Conservation (phyloP, 169 alveolate species). For the Eimeria acervulina region DNA sequence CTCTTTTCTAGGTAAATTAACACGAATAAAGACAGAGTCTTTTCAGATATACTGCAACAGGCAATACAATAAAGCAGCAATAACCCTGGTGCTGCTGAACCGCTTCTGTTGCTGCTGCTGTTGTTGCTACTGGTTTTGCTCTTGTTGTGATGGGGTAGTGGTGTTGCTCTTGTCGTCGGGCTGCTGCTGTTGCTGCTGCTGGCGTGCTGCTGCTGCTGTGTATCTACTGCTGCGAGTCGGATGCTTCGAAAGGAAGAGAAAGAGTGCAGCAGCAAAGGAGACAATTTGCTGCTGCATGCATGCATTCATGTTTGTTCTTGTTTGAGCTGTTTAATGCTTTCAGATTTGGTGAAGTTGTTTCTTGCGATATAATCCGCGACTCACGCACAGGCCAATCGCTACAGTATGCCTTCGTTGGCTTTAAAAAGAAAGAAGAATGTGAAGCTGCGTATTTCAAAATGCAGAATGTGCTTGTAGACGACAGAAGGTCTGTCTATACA, state of each 20-base stretch:
- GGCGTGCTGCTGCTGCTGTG: too few relatives aligned
- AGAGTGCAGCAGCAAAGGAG: too few relatives aligned
- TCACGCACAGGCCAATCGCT: conserved; percentile 98
- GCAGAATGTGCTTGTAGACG: conserved; percentile 98
- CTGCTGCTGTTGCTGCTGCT: neutral
- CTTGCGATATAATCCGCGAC: conserved; percentile 98
- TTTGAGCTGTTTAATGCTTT: conserved; percentile 61
- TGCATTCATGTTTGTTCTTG: neutral
- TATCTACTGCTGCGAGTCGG: neutral
- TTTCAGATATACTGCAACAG: neutral
- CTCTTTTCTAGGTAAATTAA: conserved; percentile 91
- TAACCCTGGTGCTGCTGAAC: too few relatives aligned
- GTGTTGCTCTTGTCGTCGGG: neutral
- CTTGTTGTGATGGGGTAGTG: neutral
- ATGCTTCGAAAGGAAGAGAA: neutral
- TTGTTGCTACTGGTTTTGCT: conserved; percentile 9
- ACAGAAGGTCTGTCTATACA: too few relatives aligned
- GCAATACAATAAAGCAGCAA: too few relatives aligned
- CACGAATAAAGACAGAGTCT: neutral
- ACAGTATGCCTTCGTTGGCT: conserved; percentile 99
- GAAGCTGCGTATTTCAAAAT: conserved; percentile 98
- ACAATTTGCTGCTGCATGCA: too few relatives aligned
- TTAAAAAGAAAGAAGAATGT: conserved; percentile 97
- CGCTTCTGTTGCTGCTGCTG: conserved; percentile 46
- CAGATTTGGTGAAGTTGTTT: conserved; percentile 97